phyloP scores from a whole-genome alignment of 2,329 filamentous ascomycete genomes.

The Alternaria sp. region DNA sequence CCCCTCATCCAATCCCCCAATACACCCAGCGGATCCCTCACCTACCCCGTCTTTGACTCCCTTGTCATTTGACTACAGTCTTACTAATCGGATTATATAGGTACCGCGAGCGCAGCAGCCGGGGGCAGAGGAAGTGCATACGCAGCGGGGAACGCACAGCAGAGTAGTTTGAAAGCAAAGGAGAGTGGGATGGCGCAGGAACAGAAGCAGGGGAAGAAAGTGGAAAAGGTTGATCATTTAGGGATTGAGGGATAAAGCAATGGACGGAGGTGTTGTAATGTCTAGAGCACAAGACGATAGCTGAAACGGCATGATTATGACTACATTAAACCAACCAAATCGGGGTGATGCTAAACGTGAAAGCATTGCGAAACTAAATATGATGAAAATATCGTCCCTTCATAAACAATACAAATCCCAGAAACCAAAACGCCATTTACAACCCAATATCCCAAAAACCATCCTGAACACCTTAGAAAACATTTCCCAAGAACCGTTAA shows the following conservation, averaged over 20 bases:
- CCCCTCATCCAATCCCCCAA: background rate
- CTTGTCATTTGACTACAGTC: background rate
- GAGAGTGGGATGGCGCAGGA: slow-evolving; percentile 4
- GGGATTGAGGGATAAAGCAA: slow-evolving; percentile 37
- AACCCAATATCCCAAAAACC: background rate
- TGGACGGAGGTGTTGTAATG: background rate
- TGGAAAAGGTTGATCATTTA: slow-evolving; percentile 42
- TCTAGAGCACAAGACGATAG: no score
- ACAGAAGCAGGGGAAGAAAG: slow-evolving; percentile 15
- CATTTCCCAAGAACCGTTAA: no score
- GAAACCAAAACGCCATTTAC: background rate
- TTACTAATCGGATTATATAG: slow-evolving; percentile 1
- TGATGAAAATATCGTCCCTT: background rate
- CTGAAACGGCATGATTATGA: background rate
- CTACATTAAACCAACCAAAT: background rate
- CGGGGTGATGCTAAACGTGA: background rate
- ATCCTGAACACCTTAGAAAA: background rate
- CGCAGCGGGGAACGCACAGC: slow-evolving; percentile 25
- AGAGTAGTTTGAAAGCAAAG: slow-evolving; percentile 19
- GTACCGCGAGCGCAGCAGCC: slow-evolving; percentile 25
- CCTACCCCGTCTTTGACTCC: accelerated
- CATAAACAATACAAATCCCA: background rate
- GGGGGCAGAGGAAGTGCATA: slow-evolving; percentile 29
- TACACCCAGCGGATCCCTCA: background rate
- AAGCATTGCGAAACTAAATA: background rate